phyloP scores from a whole-genome alignment of 2,329 filamentous ascomycete genomes.

The Aureobasidium melanogenum region DNA sequence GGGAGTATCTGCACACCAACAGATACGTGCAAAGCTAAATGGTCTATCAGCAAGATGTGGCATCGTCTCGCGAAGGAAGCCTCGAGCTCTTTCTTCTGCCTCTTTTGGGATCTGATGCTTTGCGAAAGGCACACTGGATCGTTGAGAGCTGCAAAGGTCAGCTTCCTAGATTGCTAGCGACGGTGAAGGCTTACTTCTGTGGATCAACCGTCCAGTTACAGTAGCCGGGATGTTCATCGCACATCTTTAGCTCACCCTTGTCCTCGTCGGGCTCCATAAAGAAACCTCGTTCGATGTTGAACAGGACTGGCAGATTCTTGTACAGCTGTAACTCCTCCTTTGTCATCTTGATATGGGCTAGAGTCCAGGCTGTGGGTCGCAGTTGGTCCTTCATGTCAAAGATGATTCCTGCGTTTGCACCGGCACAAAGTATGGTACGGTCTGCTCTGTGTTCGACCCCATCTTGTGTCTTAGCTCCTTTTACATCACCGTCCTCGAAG shows the following conservation, averaged over 20 bases:
- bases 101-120: conserved; percentile 40
- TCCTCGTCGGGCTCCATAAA: conserved; percentile 43
- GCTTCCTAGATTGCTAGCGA: neutral
- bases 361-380: conserved; percentile 45
- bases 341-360: conserved; percentile 43
- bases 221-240: conserved; percentile 51
- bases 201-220: conserved; percentile 35
- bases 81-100: conserved; percentile 37
- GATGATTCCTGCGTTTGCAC: conserved; percentile 40
- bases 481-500: conserved; percentile 27
- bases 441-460: conserved; percentile 34
- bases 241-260: conserved; percentile 39
- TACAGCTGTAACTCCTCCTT: conserved; percentile 37
- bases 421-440: conserved; percentile 40
- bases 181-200: neutral
- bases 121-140: conserved; percentile 29
- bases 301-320: conserved; percentile 41
- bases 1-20: conserved; percentile 49
- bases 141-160: conserved; percentile 14
- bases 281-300: conserved; percentile 41
- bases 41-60: conserved; percentile 42
- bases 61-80: conserved; percentile 41
- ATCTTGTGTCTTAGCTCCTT: conserved; percentile 37
- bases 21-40: conserved; percentile 45
- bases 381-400: conserved; percentile 45